Conservation (phyloP, 192 early-diverging fungal genomes). For the Coemansia sp. region DNA sequence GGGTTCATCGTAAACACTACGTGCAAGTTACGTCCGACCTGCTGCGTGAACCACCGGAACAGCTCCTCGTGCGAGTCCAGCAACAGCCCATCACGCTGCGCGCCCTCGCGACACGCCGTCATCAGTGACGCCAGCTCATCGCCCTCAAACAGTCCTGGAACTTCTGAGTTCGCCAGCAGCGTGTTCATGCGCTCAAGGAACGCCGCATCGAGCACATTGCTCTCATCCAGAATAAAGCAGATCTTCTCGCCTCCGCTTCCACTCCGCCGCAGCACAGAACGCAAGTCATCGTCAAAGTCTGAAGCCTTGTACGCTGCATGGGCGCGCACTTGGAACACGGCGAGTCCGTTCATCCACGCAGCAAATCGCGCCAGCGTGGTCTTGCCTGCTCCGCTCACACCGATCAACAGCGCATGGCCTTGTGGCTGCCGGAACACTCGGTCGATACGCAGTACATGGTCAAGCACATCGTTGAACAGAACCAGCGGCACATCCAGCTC, state of each 20-base stretch:
- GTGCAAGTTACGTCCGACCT: slow-evolving; percentile 95
- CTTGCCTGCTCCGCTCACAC: slow-evolving; percentile 96
- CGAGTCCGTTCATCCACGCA: slow-evolving; percentile 99
- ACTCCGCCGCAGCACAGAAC: slow-evolving; percentile 80
- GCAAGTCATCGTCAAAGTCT: slow-evolving; percentile 98
- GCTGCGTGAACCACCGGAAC: slow-evolving; percentile 96
- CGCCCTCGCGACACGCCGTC: slow-evolving; percentile 92
- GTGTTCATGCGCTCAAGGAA: slow-evolving; percentile 99
- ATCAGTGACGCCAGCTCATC: slow-evolving; percentile 94
- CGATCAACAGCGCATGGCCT: slow-evolving; percentile 97
- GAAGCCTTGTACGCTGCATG: slow-evolving; percentile 93
- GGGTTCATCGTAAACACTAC: slow-evolving; percentile 99
- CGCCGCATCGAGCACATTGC: slow-evolving; percentile 92
- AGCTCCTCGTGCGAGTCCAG: slow-evolving; percentile 93
- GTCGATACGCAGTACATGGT: slow-evolving; percentile 97
- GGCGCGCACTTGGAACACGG: slow-evolving; percentile 96
- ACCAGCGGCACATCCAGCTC: slow-evolving; percentile 97
- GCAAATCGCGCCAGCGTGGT: slow-evolving; percentile 97
- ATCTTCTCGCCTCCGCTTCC: slow-evolving; percentile 98
- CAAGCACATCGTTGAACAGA: slow-evolving; percentile 96
- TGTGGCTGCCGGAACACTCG: slow-evolving; percentile 97
- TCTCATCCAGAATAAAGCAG: slow-evolving; percentile 98
- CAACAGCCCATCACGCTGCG: slow-evolving; percentile 88
- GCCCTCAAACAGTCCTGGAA: slow-evolving; percentile 98
- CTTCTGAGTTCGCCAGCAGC: slow-evolving; percentile 95